phyloP scores from a whole-genome alignment of 139 green algal genomes.

The Ettlia oleoabundans region DNA sequence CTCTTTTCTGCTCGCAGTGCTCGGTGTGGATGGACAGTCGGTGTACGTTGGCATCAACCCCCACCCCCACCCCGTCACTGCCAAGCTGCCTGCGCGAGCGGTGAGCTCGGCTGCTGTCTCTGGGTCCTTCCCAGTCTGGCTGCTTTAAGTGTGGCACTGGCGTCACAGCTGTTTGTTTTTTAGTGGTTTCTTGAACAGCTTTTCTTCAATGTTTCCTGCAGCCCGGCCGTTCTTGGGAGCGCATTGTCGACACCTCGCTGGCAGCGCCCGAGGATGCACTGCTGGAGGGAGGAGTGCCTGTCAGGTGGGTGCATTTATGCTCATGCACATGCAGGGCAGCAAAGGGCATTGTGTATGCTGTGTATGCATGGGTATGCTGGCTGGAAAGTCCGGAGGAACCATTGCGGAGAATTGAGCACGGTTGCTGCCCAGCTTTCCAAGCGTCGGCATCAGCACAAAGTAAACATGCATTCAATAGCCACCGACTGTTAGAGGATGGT shows the following conservation, averaged over 20 bases:
- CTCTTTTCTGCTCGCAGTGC: slow-evolving; percentile 3
- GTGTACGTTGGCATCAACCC: slow-evolving; percentile 64
- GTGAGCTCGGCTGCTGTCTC: no score
- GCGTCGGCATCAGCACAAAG: no score
- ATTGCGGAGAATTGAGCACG: no score
- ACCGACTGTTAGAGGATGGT: no score
- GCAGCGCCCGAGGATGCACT: slow-evolving; percentile 38
- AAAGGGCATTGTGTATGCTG: background rate
- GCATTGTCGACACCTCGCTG: slow-evolving; percentile 44
- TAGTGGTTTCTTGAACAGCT: background rate
- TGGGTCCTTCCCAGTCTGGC: no score
- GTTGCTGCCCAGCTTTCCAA: no score
- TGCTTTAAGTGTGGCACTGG: no score
- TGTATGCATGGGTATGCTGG: no score
- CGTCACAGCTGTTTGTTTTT: no score
- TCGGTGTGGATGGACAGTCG: slow-evolving; percentile 8
- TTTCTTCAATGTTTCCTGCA: background rate
- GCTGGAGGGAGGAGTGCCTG: slow-evolving; percentile 13
- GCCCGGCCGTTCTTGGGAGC: slow-evolving; percentile 38
- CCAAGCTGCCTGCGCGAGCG: slow-evolving; percentile 38
- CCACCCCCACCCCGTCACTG: slow-evolving; percentile 27
- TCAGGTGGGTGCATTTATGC: background rate
- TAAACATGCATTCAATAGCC: no score
- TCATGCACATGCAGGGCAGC: no score
- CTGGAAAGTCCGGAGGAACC: no score